Percentiles rank a stretch among this genome's conserved stretches.
These are phyloP conservation scores for Ustilago trichophora DNA, from an alignment of 1,284 basidiomycete species.

Conservation along the genomic window DNA sequence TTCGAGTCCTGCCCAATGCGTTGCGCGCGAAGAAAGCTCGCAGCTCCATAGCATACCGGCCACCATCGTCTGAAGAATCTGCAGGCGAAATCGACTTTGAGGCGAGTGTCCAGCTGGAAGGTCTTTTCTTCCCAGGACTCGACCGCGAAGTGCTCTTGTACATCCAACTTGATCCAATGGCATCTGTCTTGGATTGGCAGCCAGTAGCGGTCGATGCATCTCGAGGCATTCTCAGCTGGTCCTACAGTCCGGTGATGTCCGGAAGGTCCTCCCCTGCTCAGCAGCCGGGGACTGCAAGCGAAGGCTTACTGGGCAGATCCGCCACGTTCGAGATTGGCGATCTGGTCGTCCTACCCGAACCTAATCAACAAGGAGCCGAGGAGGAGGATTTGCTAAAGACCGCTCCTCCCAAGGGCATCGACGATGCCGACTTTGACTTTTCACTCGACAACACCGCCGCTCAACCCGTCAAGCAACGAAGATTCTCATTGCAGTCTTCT, in stretches of 20 bases:
- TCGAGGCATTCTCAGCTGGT: constrained; percentile 29
- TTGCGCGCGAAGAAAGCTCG: constrained; percentile 8
- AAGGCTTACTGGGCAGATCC: not conserved
- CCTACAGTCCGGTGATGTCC: constrained; percentile 1
- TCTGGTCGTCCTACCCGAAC: constrained; percentile 23
- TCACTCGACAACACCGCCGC: constrained; percentile 29
- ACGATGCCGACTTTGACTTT: constrained; percentile 34
- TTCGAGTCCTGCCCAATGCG: constrained; percentile 10
- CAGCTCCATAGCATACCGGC: constrained; percentile 12
- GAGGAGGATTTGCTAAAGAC: constrained; percentile 39
- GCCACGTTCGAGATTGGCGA: constrained; percentile 15
- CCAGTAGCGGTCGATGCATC: constrained; percentile 25
- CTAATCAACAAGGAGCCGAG: constrained; percentile 6
- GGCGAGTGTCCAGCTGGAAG: constrained; percentile 11
- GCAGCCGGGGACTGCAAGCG: not conserved
- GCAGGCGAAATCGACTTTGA: constrained; percentile 9
- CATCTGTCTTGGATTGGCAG: constrained; percentile 3
- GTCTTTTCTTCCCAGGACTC: constrained; percentile 33
- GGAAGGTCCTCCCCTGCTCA: constrained; percentile 3
- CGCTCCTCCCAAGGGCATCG: constrained; percentile 35
- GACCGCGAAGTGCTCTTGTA: constrained; percentile 36
- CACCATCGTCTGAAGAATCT: not conserved
- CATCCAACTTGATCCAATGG: constrained; percentile 9
- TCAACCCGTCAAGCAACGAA: constrained; percentile 16
- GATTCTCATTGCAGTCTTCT: constrained; percentile 42